Evolutionary conservation across 345 rosid species (phyloP), one percentile per base, ranked within the genome.

Genomic region (Balakata baccata): DNA sequence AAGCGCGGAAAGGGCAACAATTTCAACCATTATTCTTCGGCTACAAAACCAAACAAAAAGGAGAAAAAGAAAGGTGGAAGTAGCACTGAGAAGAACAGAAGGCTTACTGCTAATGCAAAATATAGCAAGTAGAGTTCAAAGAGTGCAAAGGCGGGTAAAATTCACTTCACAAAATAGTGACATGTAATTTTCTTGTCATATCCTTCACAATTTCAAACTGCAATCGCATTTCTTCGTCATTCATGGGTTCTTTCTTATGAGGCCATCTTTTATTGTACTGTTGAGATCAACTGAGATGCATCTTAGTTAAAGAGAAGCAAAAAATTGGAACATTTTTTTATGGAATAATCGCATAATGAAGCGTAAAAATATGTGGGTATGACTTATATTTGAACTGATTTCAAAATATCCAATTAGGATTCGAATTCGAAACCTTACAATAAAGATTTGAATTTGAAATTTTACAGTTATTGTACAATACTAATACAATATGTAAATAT

Each of bases 1-100:
- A 85, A 75, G 79, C 67, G 49, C n/a, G 79, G 61, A 23, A 79
- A 81, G 72, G 65, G 29, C 39, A 74, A 75, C 64, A 60, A 69
- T 38, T 59, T 71, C 47, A 75, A 66, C 65, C 83, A 82, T 60
- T 52, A 61, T 69, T 75, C 81, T 61, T 63, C 79, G 3, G 65
- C 74, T 74, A 77, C 51, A 61, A 82, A 79, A 57, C 16, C 75
- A 10, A 77, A 65, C 63, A 80, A 74, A 43, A 77, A 77, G 45
- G 74, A 68, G 53, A 81, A 81, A 67, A 78, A 76, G 64, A 53
- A 68, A 47, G 68, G 34, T 46, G 84, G 74, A 66, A 76, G 60
- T 38, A 66, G 66, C 20, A 23, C 50, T 14, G 69, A 74, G 43
- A 69, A 68, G 52, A 69, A 72, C 41, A 56, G 53, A 64, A 70